Base-by-base conservation (phyloP, 2,329 filamentous ascomycete genomes). In the Penicillium decumbens region DNA sequence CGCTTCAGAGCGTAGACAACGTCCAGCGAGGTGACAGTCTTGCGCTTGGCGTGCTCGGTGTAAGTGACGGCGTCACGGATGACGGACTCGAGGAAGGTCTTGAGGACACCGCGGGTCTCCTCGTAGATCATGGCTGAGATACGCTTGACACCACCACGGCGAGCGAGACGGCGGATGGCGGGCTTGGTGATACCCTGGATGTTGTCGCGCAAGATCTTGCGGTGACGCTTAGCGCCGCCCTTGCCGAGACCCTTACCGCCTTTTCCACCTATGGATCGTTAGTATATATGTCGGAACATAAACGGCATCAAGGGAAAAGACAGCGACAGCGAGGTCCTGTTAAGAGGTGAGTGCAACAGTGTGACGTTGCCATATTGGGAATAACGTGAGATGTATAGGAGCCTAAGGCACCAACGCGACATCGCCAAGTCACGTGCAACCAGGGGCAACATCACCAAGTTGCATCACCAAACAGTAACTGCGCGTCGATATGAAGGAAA, bases 131-230 rank as follows among this genome's bases (percentile, higher is more conserved):
- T 95, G 73, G 91, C 91, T 67, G 91, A 95, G 71, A 96, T 96
- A 95, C 91, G 91, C 89, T 96, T 96, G 83, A 96, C 91, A 91
- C 91, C 91, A 75, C 92, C 91, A 95, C 91, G 91, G 79, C 91
- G 91, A 59, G 91, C 91, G 72, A 97, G 91, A 95, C 92, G 91
- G 68, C 91, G 88, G 78, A 97, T 97, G 65, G 91, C 91, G 66
- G 91, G 92, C 87, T 97, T 97, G 72, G 91, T 97, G 74, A 97
- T 96, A 79, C 91, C 91, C 81, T 96, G 91, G 73, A 96, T 96
- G 88, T 96, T 96, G 87, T 96, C 92, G 77, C 92, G 90, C 76
- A 96, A 82, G 83, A 97, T 96, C 88, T 96, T 97, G 70, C 92
- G 87, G 80, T 97, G 92, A 77, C 92, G 92, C 88, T 96, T 97